Evolutionary conservation across 495 filamentous ascomycete genomes (phyloP).

Genomic region (Trichoderma erinaceum): DNA sequence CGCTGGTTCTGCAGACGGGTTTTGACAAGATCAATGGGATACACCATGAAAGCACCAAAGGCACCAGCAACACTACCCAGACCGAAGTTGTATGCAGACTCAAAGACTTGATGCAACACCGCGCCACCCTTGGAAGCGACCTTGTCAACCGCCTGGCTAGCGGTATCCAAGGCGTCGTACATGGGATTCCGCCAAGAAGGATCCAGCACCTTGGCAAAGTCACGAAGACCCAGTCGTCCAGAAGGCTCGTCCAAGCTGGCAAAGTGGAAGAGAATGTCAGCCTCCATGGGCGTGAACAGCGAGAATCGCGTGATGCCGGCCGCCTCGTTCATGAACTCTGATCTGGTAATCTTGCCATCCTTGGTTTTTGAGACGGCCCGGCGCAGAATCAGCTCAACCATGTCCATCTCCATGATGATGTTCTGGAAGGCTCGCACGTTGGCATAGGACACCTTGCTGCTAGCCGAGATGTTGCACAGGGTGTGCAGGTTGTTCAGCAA

Average conservation of each 20-base stretch:
- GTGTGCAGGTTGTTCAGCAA: conserved; percentile 89
- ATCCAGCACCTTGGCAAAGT: conserved; percentile 94
- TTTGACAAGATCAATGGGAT: conserved; percentile 97
- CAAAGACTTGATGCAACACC: conserved; percentile 56
- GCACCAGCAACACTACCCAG: conserved; percentile 88
- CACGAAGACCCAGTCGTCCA: conserved; percentile 69
- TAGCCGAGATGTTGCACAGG: conserved; percentile 87
- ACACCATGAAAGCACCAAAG: conserved; percentile 98
- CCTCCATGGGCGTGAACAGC: conserved; percentile 96
- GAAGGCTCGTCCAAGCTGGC: conserved; percentile 85
- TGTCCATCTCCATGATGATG: conserved; percentile 92
- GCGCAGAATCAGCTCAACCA: conserved; percentile 85
- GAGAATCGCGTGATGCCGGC: conserved; percentile 85
- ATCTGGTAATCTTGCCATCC: conserved; percentile 88
- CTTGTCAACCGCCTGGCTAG: conserved; percentile 41
- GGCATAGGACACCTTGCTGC: conserved; percentile 92
- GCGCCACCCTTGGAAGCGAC: conserved; percentile 42
- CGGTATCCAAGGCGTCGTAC: conserved; percentile 33
- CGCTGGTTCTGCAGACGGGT: conserved; percentile 98
- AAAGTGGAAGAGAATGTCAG: conserved; percentile 98
- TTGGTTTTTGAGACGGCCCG: conserved; percentile 75
- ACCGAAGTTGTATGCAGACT: conserved; percentile 82
- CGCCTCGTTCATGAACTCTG: conserved; percentile 94
- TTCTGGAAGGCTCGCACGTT: conserved; percentile 98
- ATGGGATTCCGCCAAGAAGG: conserved; percentile 70